A percentile compares a stretch with the other conserved stretches of the same genome.
These are phyloP conservation scores for Colletotrichum siamense DNA, from an alignment of 2,329 filamentous ascomycete species.

Conservation along the genomic window DNA sequence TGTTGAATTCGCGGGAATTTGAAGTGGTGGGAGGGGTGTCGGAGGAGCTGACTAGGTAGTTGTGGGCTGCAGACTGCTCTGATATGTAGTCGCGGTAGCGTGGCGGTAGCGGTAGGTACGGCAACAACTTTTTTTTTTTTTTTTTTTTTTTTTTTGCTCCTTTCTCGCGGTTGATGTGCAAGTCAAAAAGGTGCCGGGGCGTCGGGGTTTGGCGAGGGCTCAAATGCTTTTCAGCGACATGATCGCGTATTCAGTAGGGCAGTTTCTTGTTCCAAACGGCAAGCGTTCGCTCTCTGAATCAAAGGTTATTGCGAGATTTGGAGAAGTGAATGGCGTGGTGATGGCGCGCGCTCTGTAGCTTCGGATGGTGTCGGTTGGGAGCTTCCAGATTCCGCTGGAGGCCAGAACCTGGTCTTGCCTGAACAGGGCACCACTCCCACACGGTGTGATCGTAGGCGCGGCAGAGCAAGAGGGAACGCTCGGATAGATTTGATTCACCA, in stretches of 20 bases:
- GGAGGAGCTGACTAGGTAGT: neutral
- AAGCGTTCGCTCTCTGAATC: neutral
- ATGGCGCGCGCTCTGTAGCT: constrained; percentile 1
- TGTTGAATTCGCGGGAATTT: neutral
- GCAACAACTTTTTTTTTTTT: constrained; percentile 5
- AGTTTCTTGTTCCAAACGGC: neutral
- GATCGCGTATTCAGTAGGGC: constrained; percentile 10
- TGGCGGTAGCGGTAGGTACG: constrained; percentile 1
- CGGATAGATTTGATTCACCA: constrained; percentile 13
- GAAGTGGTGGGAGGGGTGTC: neutral
- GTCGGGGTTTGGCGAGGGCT: constrained; percentile 6
- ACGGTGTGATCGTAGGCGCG: constrained; percentile 6
- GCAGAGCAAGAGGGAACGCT: constrained; percentile 15
- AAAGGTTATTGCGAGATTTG: neutral
- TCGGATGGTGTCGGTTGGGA: neutral
- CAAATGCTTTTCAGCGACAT: constrained; percentile 23
- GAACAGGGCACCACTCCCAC: neutral
- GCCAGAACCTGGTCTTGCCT: neutral
- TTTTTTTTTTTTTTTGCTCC: neutral
- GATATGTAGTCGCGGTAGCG: neutral
- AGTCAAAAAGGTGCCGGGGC: constrained; percentile 6
- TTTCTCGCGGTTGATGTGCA: neutral
- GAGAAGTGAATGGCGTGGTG: neutral
- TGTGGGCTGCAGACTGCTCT: constrained; percentile 10
- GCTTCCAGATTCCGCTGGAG: constrained; percentile 8